Evolutionary conservation across 2,329 filamentous ascomycete genomes (phyloP).

Genomic region (Colletotrichum sp.): DNA sequence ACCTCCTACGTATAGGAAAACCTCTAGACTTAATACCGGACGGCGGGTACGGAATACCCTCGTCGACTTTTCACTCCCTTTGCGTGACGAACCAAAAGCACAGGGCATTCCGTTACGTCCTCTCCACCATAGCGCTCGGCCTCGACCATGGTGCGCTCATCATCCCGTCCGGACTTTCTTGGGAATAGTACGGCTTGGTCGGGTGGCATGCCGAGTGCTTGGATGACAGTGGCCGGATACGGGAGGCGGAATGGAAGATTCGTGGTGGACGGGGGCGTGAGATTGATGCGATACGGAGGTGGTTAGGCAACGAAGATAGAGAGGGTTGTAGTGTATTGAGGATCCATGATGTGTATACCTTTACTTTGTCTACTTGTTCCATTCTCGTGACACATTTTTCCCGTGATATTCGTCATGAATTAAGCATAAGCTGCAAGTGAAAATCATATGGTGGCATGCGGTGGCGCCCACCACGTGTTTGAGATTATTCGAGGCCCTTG

Average conservation of each 20-base stretch:
- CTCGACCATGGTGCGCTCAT: neutral
- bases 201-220: slow-evolving; percentile 7
- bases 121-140: neutral
- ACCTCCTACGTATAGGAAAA: slow-evolving; percentile 42
- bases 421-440: neutral
- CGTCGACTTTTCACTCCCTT: slow-evolving; percentile 31
- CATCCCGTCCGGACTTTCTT: slow-evolving; percentile 1
- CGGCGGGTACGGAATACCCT: slow-evolving; percentile 19
- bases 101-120: neutral
- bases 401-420: neutral
- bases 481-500: neutral
- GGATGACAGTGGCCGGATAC: neutral
- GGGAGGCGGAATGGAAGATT: neutral
- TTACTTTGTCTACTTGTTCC: neutral
- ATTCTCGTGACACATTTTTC: neutral
- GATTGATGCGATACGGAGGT: neutral
- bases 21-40: slow-evolving; percentile 49
- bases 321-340: slow-evolving; percentile 15
- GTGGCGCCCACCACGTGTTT: neutral
- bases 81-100: slow-evolving; percentile 21
- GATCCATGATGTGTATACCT: slow-evolving; percentile 19
- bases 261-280: neutral
- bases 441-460: neutral
- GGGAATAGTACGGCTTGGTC: neutral
- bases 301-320: slow-evolving; percentile 17